Base-by-base conservation (phyloP, 2,329 filamentous ascomycete genomes). In the Botrytis tulipae region DNA sequence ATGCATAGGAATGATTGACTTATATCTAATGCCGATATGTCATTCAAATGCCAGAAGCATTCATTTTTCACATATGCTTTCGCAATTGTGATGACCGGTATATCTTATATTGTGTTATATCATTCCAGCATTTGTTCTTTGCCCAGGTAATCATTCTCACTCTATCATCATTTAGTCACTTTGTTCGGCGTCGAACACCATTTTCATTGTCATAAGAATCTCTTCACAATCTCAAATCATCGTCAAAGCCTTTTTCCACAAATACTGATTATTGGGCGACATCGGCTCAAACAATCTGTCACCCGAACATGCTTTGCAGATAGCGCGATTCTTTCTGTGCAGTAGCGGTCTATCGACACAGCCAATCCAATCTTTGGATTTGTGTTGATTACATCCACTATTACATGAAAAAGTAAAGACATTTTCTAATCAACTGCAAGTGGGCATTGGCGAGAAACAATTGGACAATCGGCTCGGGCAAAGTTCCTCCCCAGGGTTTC, bases 331-430 rank as follows among this genome's bases (percentile, higher is more conserved):
- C n/a, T 40, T 29, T 46, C 46, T 46, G 42, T 63, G 59, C 69
- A 62, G 54, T 63, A 40, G 69, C 69, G 69, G 69, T 71, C 69
- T 71, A 63, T 61, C 10, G 25, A 71, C 46, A 44, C 40, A 62
- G 37, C 54, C 42, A 48, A 68, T 68, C 32, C 46, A 29, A 54
- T 37, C 46, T 54, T 54, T n/a, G 48, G 20, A 54, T 54, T 54
- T 29, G 35, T 22, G 10, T 40, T 54, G 32, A 40, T 25, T 29
- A 54, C 22, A 67, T 54, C 62, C 42, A 65, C 62, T 65, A 46
- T 65, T 65, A 25, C 42, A 54, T 37, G 35, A 35, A 18, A 29
- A 48, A 20, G 32, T 20, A n/a, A 22, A 66, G n/a, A 66, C 42
- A 48, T 10, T 66, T 35, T 32, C n/a, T 29, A 37, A 51, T 67